Percentiles rank a stretch among this genome's conserved stretches.
Evolutionary conservation across 2,329 filamentous ascomycete species (phyloP).

Genomic region (Huntiella decipiens): DNA sequence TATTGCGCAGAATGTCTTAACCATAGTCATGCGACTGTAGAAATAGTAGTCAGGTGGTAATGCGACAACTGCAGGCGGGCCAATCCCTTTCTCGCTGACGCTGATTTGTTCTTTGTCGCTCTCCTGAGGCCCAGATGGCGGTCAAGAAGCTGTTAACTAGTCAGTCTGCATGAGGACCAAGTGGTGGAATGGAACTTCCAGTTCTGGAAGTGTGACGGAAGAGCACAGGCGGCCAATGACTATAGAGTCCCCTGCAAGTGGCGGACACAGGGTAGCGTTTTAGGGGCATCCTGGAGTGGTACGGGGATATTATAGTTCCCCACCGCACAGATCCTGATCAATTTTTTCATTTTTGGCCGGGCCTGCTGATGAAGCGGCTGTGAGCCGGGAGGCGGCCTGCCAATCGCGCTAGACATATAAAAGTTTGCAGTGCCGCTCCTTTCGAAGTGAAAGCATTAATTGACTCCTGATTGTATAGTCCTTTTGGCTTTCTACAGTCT

Average conservation of each 20-base stretch:
- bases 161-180: neutral
- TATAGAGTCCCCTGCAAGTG: too few relatives aligned
- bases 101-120: too few relatives aligned
- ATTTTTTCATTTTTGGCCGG: constrained; percentile 5
- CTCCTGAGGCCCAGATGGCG: too few relatives aligned
- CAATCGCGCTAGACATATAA: constrained; percentile 8
- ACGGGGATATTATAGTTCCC: constrained; percentile 1
- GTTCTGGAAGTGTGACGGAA: neutral
- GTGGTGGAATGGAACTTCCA: constrained; percentile 1
- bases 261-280: neutral
- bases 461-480: constrained; percentile 2
- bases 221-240: neutral
- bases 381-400: neutral
- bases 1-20: too few relatives aligned
- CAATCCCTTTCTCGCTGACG: neutral
- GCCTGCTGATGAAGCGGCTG: neutral
- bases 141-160: neutral
- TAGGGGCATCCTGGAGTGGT: neutral
- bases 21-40: neutral
- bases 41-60: neutral
- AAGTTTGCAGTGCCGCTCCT: constrained; percentile 9
- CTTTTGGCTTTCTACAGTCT: constrained; percentile 1
- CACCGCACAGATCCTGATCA: constrained; percentile 11
- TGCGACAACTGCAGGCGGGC: neutral
- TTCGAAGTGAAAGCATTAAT: neutral